Evolutionary conservation across 352 stramenopile genomes (phyloP), one percentile per base, ranked within the genome.

Genomic region (Phytophthora syringae): DNA sequence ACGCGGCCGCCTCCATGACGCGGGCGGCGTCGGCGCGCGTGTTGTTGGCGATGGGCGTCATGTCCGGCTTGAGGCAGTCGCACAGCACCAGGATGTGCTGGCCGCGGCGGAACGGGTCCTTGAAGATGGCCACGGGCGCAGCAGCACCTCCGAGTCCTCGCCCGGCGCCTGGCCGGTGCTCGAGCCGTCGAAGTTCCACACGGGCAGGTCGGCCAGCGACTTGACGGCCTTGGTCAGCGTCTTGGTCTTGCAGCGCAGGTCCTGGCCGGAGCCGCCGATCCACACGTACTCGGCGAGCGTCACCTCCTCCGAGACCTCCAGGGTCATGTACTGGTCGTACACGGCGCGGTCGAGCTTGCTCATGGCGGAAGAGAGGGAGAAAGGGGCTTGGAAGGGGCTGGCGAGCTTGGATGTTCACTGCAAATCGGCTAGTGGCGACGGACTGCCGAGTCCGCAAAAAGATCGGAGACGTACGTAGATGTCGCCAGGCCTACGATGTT

Each of bases 151-250:
- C 49, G 94, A 98, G 81, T 99, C 96, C 70, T 99, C 90, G 37
- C 97, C 97, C 0, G 96, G 96, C n/a, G 97, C 97, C 79, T 99
- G 97, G 56, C 83, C 92, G 16, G 97, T 99, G 44, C 92, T 98
- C 27, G 89, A 98, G 52, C 97, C 97, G 66, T 99, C 97, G 72
- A 99, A 99, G 84, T 99, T 99, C 97, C 97, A 99, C 40, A 97
- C 86, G 7, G 97, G 97, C 43, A 98, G 79, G 18, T 92, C 87
- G 2, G 82, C 85, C 7, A 98, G 48, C 40, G 76, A 82, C 54
- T 70, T 80, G 22, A 92, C 82, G 10, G 74, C 28, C 67, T 88
- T 80, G 59, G 78, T 83, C 47, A 98, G 77, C 44, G 94, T 98
- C 59, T 96, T 93, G 61, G 93, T 98, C 90, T 98, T 98, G 78